A percentile compares a stretch with the other conserved stretches of the same genome.
These are phyloP conservation scores for Aspergillus pseudonomiae DNA, from an alignment of 2,329 filamentous ascomycete species.

Conservation along the genomic window DNA sequence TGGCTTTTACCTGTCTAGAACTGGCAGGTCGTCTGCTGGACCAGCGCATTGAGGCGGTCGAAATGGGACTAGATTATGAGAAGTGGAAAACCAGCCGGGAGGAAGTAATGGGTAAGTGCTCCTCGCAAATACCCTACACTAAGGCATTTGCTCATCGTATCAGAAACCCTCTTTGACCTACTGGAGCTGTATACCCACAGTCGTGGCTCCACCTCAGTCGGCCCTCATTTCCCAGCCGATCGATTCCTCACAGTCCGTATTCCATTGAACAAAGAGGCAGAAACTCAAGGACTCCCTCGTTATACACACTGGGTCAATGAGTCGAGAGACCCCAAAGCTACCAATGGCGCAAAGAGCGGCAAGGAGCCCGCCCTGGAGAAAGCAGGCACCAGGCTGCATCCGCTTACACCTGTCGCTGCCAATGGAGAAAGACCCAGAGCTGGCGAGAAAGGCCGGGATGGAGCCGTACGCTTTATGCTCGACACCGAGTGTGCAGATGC, in stretches of 20 bases:
- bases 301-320: slow-evolving; percentile 59
- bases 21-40: slow-evolving; percentile 72
- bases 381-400: slow-evolving; percentile 26
- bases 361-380: slow-evolving; percentile 12
- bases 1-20: slow-evolving; percentile 81
- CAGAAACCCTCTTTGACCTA: slow-evolving; percentile 84
- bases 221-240: slow-evolving; percentile 71
- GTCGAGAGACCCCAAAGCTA: slow-evolving; percentile 20
- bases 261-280: slow-evolving; percentile 78
- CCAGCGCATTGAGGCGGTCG: slow-evolving; percentile 55
- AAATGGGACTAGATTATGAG: slow-evolving; percentile 53
- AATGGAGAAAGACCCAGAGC: slow-evolving; percentile 47
- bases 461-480: slow-evolving; percentile 87
- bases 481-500: slow-evolving; percentile 73
- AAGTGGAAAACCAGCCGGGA: slow-evolving; percentile 51
- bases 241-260: slow-evolving; percentile 87
- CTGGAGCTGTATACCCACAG: slow-evolving; percentile 92
- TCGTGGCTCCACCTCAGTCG: slow-evolving; percentile 72
- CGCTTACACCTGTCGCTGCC: slow-evolving; percentile 51
- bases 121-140: background rate
- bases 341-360: slow-evolving; percentile 24
- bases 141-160: background rate
- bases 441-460: slow-evolving; percentile 58
- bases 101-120: slow-evolving; percentile 52
- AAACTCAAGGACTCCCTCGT: slow-evolving; percentile 63